These are phyloP conservation scores for Paraconiothyrium brasiliense DNA, from an alignment of 2,329 filamentous ascomycete genomes.

Conservation along the genomic window DNA sequence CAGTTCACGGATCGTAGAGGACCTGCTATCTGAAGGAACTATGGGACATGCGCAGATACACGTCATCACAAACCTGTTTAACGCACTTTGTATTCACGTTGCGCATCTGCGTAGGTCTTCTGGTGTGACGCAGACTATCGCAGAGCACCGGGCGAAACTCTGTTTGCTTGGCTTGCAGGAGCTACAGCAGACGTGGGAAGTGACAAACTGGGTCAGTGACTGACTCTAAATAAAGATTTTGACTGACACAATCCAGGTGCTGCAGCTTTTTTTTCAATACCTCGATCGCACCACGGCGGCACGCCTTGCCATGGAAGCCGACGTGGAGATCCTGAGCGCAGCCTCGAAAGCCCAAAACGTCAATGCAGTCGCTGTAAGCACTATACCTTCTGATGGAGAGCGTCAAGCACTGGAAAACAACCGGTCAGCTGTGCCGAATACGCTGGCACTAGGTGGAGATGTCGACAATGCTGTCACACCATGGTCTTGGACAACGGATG, in stretches of 20 bases:
- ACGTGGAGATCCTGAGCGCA: slow-evolving; percentile 28
- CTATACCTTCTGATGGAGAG: not conserved
- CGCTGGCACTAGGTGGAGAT: slow-evolving; percentile 7
- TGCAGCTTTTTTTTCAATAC: slow-evolving; percentile 60
- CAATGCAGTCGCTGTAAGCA: not conserved
- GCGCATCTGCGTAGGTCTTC: slow-evolving; percentile 52
- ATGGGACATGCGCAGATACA: slow-evolving; percentile 59
- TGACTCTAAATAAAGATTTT: not conserved
- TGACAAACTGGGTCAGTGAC: slow-evolving; percentile 57
- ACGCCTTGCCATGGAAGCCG: slow-evolving; percentile 44
- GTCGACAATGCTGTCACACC: slow-evolving; percentile 27
- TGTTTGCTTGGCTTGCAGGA: slow-evolving; percentile 60
- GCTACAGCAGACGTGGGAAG: slow-evolving; percentile 60
- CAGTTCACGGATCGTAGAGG: slow-evolving; percentile 59
- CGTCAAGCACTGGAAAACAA: not conserved
- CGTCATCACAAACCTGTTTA: slow-evolving; percentile 60
- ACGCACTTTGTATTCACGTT: slow-evolving; percentile 60
- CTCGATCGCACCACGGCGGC: slow-evolving; percentile 57
- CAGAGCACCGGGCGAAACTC: slow-evolving; percentile 60
- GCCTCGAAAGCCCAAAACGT: slow-evolving; percentile 1
- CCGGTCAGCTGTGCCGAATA: not conserved
- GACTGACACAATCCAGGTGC: not conserved
- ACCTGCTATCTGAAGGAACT: slow-evolving; percentile 56
- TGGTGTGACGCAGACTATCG: slow-evolving; percentile 54
- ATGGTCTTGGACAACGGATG: slow-evolving; percentile 41